A percentile compares a stretch with the other conserved stretches of the same genome.
These are phyloP conservation scores for Triticum timopheevii DNA, from an alignment of 176 grass and related monocot genomes.

Conservation along the genomic window DNA sequence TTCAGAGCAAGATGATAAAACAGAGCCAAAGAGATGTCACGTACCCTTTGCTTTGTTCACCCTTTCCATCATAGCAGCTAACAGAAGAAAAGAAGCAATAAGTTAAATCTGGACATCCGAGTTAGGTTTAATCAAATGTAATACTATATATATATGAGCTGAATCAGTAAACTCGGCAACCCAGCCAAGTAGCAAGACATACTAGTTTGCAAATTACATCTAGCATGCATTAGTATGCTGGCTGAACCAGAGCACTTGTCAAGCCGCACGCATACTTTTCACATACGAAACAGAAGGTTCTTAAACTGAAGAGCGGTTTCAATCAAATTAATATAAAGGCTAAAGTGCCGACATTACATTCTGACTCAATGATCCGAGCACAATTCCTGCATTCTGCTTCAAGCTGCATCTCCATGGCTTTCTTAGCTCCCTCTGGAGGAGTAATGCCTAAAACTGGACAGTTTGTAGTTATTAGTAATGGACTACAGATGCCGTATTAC, in stretches of 20 bases:
- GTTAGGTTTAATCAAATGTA: too few species aligned
- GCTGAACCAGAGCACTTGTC: too few species aligned
- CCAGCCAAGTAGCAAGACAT: too few species aligned
- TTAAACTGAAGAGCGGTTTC: background rate
- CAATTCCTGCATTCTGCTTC: constrained; percentile 94
- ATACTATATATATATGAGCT: too few species aligned
- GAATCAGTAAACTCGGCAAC: too few species aligned
- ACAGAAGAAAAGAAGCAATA: background rate
- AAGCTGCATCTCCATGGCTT: constrained; percentile 95
- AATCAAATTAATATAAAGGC: background rate
- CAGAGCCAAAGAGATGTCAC: constrained; percentile 6
- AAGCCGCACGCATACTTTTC: background rate
- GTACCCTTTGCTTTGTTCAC: constrained; percentile 93
- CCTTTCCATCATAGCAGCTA: constrained; percentile 73
- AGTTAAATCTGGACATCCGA: background rate
- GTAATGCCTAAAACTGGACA: constrained; percentile 50
- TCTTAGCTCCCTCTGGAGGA: constrained; percentile 68
- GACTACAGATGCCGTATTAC: constrained; percentile 86
- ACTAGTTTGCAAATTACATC: too few species aligned
- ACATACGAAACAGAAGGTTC: background rate
- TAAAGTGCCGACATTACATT: constrained; percentile 32
- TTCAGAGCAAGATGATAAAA: background rate
- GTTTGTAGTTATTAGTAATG: too few species aligned
- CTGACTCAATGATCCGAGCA: constrained; percentile 91
- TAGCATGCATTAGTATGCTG: too few species aligned